Base-by-base conservation (phyloP, 176 grass and related monocot genomes). In the Dactylis glomerata region DNA sequence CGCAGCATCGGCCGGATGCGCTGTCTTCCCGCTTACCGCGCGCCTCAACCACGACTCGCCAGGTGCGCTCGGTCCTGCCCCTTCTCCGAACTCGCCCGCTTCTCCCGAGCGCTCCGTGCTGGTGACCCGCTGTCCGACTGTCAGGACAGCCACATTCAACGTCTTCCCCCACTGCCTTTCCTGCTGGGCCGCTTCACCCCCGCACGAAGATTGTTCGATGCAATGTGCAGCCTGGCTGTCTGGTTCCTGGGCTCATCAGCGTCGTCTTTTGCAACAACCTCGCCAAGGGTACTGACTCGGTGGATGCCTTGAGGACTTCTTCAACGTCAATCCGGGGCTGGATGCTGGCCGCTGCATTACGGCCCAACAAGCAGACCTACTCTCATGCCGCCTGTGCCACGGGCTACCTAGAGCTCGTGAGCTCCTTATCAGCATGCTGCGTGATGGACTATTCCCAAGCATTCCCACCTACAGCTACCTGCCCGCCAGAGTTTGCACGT, bases 251-350 rank as follows among this genome's bases (percentile, higher is more conserved):
- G 5, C 34, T 76, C 15, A 37, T 26, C 34, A 27, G 37, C 45
- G 75, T 81, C 62, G 65, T 87, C 33, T 87, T 59, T 33, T 76
- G 64, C 76, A 84, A 82, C 57, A 77, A 87, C 55, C 63, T 83
- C 37, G 68, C 84, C 65, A 73, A 71, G 30, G 79, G 14, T 77
- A 81, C 52, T 84, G 68, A 44, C 26, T 24, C 10, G 32, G 77
- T 6, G 63, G 38, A 7, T 13, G 45, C 27, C 40, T 82, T 28
- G 69, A 24, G 5, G 45, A 86, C 16, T 78, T 83, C 7, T 46
- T 88, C 24, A 26, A 41, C 32, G 34, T 83, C n/a, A n/a, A n/a
- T n/a, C 70, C 49, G 68, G 19, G 12, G 46, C 49, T 27, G 13
- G 33, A 80, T 84, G 57, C 20, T 17, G 64, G 80, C 80, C 10